Base-by-base conservation (phyloP, 352 stramenopile genomes). In the Pythium aquatile region DNA sequence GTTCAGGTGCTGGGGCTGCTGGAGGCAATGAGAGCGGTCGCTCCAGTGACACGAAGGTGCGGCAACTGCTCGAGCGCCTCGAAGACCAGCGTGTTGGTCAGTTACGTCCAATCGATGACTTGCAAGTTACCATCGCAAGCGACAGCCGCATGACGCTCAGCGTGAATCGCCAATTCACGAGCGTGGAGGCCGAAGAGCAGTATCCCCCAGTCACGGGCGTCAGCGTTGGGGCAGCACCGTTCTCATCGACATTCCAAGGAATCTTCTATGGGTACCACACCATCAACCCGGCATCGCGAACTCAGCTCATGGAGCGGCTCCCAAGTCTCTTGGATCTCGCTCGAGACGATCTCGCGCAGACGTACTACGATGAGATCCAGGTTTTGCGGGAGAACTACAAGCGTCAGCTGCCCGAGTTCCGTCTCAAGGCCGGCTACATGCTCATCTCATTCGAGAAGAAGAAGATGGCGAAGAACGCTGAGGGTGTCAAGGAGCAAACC, bases 351-450 rank as follows among this genome's bases (percentile, higher is more conserved):
- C 73, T 90, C 11, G 85, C 87, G 13, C 85, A 92, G 59, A 94
- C 85, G 24, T 94, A 94, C 61, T 83, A 92, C 67, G 85, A 94
- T 39, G 85, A 94, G 42, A 94, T 94, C 52, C 74, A 87, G 42
- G 73, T 88, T 7, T 66, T 94, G 13, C 85, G 85, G 29, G 85
- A 94, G 59, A 94, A 94, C 62, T 94, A 94, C 70, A 90, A 92
- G 57, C 83, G 85, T 0, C 81, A 92, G 49, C 79, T 81, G 26
- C 85, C 85, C 0, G 83, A 91, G 55, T 89, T 90, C 46, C 83
- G 85, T 16, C 76, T 94, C 20, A 94, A 94, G 62, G 85, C 88
- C 9, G 85, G 85, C 0, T 94, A 94, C 58, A 61, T 94, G 54
- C 74, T 72, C 0, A 82, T 94, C 57, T 87, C 83, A 13, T 90